phyloP scores from a whole-genome alignment of 768 basidiomycete species.

The Panaeolus cyanescens region DNA sequence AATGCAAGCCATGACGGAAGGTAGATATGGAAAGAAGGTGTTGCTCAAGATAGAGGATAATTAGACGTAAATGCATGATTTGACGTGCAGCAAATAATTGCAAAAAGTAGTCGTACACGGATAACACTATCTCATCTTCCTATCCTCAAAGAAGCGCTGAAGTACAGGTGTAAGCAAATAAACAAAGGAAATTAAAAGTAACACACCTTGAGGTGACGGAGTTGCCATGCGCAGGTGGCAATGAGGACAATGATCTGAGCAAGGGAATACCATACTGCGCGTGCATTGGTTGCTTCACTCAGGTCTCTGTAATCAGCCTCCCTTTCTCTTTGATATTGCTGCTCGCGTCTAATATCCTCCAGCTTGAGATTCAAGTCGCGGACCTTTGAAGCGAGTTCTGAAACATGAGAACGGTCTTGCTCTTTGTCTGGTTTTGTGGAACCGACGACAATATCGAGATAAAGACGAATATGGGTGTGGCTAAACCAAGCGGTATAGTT shows the following conservation, averaged over 20 bases:
- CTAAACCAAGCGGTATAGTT: conserved; percentile 92
- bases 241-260: conserved; percentile 85
- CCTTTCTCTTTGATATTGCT: conserved; percentile 96
- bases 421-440: conserved; percentile 84
- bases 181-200: conserved; percentile 21
- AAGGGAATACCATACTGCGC: conserved; percentile 94
- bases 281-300: conserved; percentile 88
- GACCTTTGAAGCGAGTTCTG: conserved; percentile 78
- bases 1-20: conserved; percentile 41
- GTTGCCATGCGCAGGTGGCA: conserved; percentile 89
- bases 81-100: not conserved
- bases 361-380: conserved; percentile 93
- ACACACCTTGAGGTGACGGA: conserved; percentile 82
- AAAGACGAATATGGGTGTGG: conserved; percentile 86
- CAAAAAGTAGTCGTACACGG: conserved; percentile 9
- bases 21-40: conserved; percentile 44
- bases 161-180: conserved; percentile 5
- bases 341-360: conserved; percentile 91
- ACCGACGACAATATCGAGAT: conserved; percentile 94
- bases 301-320: conserved; percentile 88
- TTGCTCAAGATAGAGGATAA: conserved; percentile 37
- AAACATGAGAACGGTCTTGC: conserved; percentile 84
- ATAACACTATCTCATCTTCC: conserved; percentile 63
- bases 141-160: conserved; percentile 86
- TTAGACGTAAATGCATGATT: not conserved